These are phyloP conservation scores for Trichoderma reesei DNA, from an alignment of 495 filamentous ascomycete genomes.

Conservation along the genomic window DNA sequence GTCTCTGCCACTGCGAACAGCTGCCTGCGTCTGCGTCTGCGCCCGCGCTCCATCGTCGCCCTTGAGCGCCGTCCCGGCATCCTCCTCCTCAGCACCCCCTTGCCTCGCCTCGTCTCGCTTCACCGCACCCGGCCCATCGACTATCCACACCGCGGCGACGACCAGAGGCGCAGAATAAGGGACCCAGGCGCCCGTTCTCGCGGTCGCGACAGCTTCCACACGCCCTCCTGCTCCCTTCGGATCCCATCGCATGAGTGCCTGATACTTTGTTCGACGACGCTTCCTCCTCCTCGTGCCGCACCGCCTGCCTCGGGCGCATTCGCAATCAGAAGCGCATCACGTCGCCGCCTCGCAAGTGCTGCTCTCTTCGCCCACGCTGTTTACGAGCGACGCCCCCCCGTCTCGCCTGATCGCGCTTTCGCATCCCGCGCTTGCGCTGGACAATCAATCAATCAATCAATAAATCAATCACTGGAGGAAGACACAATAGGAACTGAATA, in stretches of 20 bases:
- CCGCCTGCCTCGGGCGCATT: constrained; percentile 1
- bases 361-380: background rate
- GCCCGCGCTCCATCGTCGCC: background rate
- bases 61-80: background rate
- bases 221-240: background rate
- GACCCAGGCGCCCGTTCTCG: background rate
- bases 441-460: too few relatives aligned
- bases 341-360: background rate
- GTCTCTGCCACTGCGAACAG: background rate
- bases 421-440: background rate
- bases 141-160: too few relatives aligned
- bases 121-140: background rate
- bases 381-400: background rate
- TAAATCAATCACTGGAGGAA: too few relatives aligned
- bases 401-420: background rate
- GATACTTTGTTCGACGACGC: background rate
- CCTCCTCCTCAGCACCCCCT: background rate
- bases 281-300: background rate
- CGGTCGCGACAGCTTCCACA: background rate
- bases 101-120: constrained; percentile 5
- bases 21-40: background rate
- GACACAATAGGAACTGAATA: too few relatives aligned
- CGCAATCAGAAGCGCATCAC: background rate
- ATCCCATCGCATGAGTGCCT: background rate
- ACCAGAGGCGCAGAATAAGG: background rate